A percentile compares a stretch with the other conserved stretches of the same genome.
phyloP scores from a whole-genome alignment of 306 rosid species.

The Vigna mungo region DNA sequence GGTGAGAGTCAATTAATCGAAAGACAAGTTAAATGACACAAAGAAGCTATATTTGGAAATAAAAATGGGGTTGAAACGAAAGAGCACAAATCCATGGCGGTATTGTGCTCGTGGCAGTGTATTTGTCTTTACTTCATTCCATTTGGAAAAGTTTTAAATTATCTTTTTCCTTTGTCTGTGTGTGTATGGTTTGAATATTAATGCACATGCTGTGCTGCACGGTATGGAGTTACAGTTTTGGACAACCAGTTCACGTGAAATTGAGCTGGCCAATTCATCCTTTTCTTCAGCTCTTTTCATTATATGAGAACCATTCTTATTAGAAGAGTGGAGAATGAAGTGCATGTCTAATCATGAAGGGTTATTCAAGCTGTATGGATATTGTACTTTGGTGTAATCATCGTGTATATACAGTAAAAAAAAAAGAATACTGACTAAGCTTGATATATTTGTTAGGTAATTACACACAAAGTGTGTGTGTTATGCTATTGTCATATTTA shows the following conservation, averaged over 20 bases:
- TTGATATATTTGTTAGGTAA: too few relatives aligned
- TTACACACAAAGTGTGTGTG: too few relatives aligned
- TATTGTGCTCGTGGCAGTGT: conserved; percentile 27
- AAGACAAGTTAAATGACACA: background rate
- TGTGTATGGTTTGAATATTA: background rate
- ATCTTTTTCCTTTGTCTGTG: conserved; percentile 13
- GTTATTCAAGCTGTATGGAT: too few relatives aligned
- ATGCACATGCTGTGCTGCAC: background rate
- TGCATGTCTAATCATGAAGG: background rate
- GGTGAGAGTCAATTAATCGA: background rate
- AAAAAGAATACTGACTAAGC: background rate
- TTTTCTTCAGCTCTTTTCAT: conserved; percentile 2
- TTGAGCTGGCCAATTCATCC: conserved; percentile 36
- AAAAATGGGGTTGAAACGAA: conserved; percentile 32
- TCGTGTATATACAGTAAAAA: too few relatives aligned
- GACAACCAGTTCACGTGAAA: conserved; percentile 25
- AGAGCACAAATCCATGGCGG: conserved; percentile 19
- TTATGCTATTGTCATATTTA: too few relatives aligned
- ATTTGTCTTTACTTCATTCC: conserved; percentile 24
- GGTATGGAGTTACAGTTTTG: background rate
- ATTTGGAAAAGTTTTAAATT: background rate
- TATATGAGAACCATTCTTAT: background rate
- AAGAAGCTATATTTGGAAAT: conserved; percentile 19
- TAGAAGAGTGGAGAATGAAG: background rate
- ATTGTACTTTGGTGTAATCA: too few relatives aligned